These are phyloP conservation scores for Stenocarpella maydis DNA, from an alignment of 2,329 filamentous ascomycete species.

Conservation along the genomic window DNA sequence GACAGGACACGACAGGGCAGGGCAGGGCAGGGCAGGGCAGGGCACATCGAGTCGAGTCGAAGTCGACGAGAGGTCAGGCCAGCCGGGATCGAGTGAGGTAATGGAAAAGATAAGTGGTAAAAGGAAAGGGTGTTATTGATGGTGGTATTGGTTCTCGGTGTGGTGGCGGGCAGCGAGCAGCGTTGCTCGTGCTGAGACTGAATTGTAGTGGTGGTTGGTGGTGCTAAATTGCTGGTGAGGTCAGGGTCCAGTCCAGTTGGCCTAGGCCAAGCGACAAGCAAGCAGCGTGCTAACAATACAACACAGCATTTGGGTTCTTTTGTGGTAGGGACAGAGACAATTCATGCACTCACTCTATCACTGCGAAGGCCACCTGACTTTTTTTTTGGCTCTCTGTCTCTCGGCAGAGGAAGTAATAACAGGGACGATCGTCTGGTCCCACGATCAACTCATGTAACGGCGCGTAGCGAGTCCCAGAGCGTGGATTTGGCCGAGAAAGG, in stretches of 20 bases:
- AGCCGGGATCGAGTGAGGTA: neutral
- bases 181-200: neutral
- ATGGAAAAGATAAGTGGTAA: no score
- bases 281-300: conserved; percentile 1
- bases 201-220: no score
- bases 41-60: neutral
- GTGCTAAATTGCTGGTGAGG: neutral
- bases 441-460: conserved; percentile 8
- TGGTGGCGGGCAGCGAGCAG: neutral
- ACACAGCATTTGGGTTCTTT: neutral
- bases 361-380: neutral
- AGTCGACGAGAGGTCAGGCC: neutral
- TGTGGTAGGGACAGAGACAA: neutral
- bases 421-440: conserved; percentile 17
- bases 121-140: no score
- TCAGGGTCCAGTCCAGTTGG: neutral
- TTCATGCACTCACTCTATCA: neutral
- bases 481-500: neutral
- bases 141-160: conserved; percentile 14
- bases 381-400: neutral
- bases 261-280: neutral
- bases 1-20: neutral
- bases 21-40: neutral
- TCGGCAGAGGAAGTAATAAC: conserved; percentile 14
- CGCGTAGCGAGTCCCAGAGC: conserved; percentile 3